Conservation (phyloP, 2,329 filamentous ascomycete species). For the Microsporum audouinii region DNA sequence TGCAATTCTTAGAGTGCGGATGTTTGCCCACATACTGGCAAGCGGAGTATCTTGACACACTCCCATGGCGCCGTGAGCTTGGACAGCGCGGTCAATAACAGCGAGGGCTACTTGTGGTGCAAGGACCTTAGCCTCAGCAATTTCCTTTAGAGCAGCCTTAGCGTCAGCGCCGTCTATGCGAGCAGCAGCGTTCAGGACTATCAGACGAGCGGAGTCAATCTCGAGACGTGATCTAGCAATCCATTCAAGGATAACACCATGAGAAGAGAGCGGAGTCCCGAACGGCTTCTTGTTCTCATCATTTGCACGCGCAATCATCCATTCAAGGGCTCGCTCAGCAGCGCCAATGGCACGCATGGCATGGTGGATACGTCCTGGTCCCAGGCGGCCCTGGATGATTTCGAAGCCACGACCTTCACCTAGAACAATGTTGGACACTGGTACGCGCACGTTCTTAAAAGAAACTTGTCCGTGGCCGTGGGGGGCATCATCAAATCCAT, state of each 20-base stretch:
- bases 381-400: conserved; percentile 93
- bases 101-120: conserved; percentile 70
- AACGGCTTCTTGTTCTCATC: conserved; percentile 85
- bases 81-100: conserved; percentile 88
- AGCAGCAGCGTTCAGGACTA: conserved; percentile 88
- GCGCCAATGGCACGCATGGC: conserved; percentile 91
- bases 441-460: conserved; percentile 84
- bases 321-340: conserved; percentile 82
- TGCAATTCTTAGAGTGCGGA: conserved; percentile 71
- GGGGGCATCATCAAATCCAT: conserved; percentile 95
- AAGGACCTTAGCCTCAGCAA: conserved; percentile 88
- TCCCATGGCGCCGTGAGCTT: conserved; percentile 82
- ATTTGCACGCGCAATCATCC: conserved; percentile 89
- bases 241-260: conserved; percentile 92
- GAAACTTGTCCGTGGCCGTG: conserved; percentile 90
- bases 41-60: conserved; percentile 91
- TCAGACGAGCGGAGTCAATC: conserved; percentile 79
- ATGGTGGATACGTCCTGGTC: conserved; percentile 93
- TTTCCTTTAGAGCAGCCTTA: conserved; percentile 83
- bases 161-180: conserved; percentile 84
- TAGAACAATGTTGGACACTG: conserved; percentile 70
- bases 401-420: conserved; percentile 93
- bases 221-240: conserved; percentile 86
- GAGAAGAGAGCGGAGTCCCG: conserved; percentile 71
- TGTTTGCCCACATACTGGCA: conserved; percentile 67